Evolutionary conservation across 2,329 filamentous ascomycete species (phyloP).

Genomic region (Scytalidium sp.): DNA sequence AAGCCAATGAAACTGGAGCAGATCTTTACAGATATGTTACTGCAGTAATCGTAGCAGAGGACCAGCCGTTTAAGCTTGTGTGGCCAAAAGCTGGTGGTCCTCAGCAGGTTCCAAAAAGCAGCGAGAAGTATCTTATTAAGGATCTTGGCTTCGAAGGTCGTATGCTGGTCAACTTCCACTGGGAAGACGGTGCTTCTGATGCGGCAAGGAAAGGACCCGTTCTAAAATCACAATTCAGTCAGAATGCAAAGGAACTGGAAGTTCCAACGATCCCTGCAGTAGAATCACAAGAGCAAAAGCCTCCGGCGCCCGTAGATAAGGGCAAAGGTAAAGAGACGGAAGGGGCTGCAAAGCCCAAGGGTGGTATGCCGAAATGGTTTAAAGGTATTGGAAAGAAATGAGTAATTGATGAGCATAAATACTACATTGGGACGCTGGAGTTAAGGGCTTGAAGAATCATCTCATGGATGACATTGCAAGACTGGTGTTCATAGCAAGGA

Average conservation of each 20-base stretch:
- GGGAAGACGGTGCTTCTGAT: constrained; percentile 62
- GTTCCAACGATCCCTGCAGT: constrained; percentile 53
- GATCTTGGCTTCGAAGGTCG: constrained; percentile 68
- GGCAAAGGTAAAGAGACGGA: constrained; percentile 25
- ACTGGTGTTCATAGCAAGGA: constrained; percentile 21
- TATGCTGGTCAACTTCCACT: constrained; percentile 73
- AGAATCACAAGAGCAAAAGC: constrained; percentile 36
- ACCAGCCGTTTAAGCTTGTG: constrained; percentile 70
- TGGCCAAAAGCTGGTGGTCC: constrained; percentile 22
- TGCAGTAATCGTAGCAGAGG: constrained; percentile 61
- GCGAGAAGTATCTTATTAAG: constrained; percentile 60
- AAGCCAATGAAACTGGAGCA: constrained; percentile 63
- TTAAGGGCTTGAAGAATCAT: background rate
- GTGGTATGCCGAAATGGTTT: constrained; percentile 64
- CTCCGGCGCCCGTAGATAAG: constrained; percentile 20
- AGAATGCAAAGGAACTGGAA: constrained; percentile 63
- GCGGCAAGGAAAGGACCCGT: constrained; percentile 46
- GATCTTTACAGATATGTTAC: constrained; percentile 74
- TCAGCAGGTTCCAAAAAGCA: constrained; percentile 38
- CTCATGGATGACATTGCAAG: constrained; percentile 7
- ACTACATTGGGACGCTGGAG: constrained; percentile 1
- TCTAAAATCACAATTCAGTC: constrained; percentile 44
- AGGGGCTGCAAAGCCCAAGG: constrained; percentile 34
- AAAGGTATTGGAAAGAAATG: constrained; percentile 72
- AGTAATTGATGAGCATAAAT: constrained; percentile 12